Evolutionary conservation across 768 basidiomycete genomes (phyloP).

Genomic region (Lactifluus volemus): DNA sequence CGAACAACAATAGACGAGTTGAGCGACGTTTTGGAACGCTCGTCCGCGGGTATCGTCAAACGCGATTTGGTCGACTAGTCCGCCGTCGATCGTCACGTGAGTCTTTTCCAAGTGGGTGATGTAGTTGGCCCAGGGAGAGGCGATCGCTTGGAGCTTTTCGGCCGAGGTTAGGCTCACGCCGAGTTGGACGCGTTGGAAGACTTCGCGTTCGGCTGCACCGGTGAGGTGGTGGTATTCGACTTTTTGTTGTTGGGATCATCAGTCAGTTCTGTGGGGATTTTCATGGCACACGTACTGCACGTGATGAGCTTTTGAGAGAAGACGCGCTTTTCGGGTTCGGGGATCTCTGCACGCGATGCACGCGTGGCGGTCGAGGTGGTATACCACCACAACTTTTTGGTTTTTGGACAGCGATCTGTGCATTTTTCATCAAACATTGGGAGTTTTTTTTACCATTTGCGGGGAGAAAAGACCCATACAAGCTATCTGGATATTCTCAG

Average conservation of each 20-base stretch:
- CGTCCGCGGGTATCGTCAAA: constrained; percentile 63
- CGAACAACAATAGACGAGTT: constrained; percentile 61
- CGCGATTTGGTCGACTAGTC: constrained; percentile 45
- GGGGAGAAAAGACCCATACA: constrained; percentile 33
- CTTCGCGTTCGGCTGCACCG: constrained; percentile 58
- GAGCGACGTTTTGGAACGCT: constrained; percentile 67
- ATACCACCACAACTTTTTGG: constrained; percentile 57
- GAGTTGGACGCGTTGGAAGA: constrained; percentile 76
- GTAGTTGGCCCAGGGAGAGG: constrained; percentile 63
- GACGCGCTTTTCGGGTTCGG: constrained; percentile 38
- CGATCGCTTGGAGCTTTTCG: constrained; percentile 73
- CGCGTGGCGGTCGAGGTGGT: constrained; percentile 41
- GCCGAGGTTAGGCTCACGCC: constrained; percentile 67
- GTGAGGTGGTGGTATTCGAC: constrained; percentile 60
- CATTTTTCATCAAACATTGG: neutral
- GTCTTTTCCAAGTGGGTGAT: constrained; percentile 47
- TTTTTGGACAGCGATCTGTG: constrained; percentile 47
- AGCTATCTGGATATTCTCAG: constrained; percentile 35
- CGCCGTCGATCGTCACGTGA: constrained; percentile 50
- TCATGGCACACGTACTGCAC: constrained; percentile 50
- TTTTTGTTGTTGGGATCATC: neutral
- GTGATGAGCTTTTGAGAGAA: constrained; percentile 52
- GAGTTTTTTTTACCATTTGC: constrained; percentile 8
- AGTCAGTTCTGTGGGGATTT: too few relatives aligned
- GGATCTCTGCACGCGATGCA: constrained; percentile 41